Evolutionary conservation across 257 asterid species (phyloP).

Genomic region (Fraxinus cuspidata): DNA sequence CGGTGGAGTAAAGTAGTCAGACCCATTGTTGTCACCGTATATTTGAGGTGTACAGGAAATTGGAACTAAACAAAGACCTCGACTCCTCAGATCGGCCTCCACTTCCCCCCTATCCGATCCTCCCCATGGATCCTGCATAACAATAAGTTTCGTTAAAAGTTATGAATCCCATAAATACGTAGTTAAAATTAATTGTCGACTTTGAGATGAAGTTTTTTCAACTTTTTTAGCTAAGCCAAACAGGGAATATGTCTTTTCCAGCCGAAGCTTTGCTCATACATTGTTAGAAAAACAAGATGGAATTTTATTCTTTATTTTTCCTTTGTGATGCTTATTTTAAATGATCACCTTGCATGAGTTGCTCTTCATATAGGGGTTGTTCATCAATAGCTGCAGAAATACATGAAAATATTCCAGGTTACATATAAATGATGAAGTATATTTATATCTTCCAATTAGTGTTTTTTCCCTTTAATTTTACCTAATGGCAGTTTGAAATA

Average conservation of each 20-base stretch:
- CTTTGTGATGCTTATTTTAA: not conserved
- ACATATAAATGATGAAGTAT: not conserved
- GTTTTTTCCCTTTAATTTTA: too few relatives aligned
- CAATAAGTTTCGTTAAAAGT: too few relatives aligned
- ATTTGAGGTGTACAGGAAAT: constrained; percentile 33
- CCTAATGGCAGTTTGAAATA: too few relatives aligned
- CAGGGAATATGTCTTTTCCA: too few relatives aligned
- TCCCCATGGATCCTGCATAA: constrained; percentile 22
- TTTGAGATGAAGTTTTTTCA: too few relatives aligned
- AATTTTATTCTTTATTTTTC: too few relatives aligned
- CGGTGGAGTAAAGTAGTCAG: constrained; percentile 31
- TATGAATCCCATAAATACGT: too few relatives aligned
- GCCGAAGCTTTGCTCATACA: too few relatives aligned
- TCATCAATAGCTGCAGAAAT: constrained; percentile 25
- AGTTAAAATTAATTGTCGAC: too few relatives aligned
- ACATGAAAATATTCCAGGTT: not conserved
- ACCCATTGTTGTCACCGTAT: constrained; percentile 21
- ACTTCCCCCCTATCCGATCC: constrained; percentile 17
- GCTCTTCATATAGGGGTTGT: constrained; percentile 32
- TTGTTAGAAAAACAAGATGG: too few relatives aligned
- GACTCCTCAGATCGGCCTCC: constrained; percentile 24
- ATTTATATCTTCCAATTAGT: too few relatives aligned
- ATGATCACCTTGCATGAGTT: constrained; percentile 26
- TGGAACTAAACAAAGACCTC: constrained; percentile 43
- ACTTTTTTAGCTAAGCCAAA: too few relatives aligned